A percentile compares a stretch with the other conserved stretches of the same genome.
Evolutionary conservation across 345 rosid genomes (phyloP).

Genomic region (Rhizophora mangle): DNA sequence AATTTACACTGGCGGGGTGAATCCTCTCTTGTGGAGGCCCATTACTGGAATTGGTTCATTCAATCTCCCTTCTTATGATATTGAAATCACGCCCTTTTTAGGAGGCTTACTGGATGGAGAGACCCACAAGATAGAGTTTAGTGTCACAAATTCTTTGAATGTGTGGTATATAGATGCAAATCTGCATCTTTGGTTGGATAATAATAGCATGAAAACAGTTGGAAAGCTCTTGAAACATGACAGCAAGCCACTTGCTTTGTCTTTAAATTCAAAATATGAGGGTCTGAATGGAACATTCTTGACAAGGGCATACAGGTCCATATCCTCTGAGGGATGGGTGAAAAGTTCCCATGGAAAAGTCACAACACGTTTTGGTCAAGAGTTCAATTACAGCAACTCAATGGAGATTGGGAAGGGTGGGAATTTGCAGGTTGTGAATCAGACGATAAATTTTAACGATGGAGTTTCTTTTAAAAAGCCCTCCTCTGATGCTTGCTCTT

Average conservation of each 20-base stretch:
- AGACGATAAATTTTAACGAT: constrained; percentile 52
- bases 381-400: constrained; percentile 46
- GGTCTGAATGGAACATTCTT: constrained; percentile 58
- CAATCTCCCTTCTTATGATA: constrained; percentile 77
- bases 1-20: constrained; percentile 78
- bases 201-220: constrained; percentile 38
- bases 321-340: constrained; percentile 59
- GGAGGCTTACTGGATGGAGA: constrained; percentile 67
- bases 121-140: constrained; percentile 53
- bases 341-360: constrained; percentile 62
- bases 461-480: constrained; percentile 32
- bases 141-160: constrained; percentile 73
- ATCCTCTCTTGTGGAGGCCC: constrained; percentile 84
- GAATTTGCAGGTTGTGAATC: constrained; percentile 56
- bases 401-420: constrained; percentile 56
- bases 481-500: constrained; percentile 19
- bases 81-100: constrained; percentile 69
- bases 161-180: constrained; percentile 86
- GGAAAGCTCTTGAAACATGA: constrained; percentile 54
- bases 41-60: constrained; percentile 75
- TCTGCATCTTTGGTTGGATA: constrained; percentile 84
- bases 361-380: constrained; percentile 46
- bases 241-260: constrained; percentile 35
- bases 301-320: constrained; percentile 45
- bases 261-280: constrained; percentile 37